phyloP scores from a whole-genome alignment of 345 rosid species.

The Pistacia atlantica region DNA sequence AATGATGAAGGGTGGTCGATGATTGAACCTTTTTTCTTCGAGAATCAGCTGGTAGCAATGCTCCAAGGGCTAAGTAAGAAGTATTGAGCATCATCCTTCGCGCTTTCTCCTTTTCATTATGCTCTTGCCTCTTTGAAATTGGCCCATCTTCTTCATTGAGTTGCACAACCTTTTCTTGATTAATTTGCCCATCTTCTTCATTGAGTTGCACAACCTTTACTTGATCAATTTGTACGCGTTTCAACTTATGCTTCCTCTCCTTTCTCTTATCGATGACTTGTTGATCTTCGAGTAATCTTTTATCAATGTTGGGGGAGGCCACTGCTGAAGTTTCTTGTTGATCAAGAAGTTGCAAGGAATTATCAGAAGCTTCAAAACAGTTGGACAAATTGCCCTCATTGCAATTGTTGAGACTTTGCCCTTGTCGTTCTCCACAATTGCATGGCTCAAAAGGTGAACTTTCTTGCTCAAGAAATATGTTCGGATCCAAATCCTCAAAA shows the following conservation, averaged over 20 bases:
- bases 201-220: too few relatives aligned
- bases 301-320: neutral
- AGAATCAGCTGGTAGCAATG: constrained; percentile 32
- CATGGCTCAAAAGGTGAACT: neutral
- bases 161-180: neutral
- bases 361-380: neutral
- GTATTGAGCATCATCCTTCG: constrained; percentile 41
- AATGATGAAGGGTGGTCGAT: neutral
- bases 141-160: constrained; percentile 7
- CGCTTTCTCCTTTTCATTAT: constrained; percentile 44
- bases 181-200: too few relatives aligned
- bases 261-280: neutral
- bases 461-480: too few relatives aligned
- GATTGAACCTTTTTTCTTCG: constrained; percentile 32
- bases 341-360: neutral
- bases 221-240: neutral
- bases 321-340: constrained; percentile 1
- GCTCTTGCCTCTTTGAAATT: constrained; percentile 27
- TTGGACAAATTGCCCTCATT: neutral
- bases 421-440: neutral
- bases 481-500: too few relatives aligned
- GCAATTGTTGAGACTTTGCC: neutral
- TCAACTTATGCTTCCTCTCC: neutral
- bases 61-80: constrained; percentile 34
- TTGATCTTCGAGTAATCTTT: neutral